Base-by-base conservation (phyloP, 306 rosid genomes). In the Cicer yamashitae region DNA sequence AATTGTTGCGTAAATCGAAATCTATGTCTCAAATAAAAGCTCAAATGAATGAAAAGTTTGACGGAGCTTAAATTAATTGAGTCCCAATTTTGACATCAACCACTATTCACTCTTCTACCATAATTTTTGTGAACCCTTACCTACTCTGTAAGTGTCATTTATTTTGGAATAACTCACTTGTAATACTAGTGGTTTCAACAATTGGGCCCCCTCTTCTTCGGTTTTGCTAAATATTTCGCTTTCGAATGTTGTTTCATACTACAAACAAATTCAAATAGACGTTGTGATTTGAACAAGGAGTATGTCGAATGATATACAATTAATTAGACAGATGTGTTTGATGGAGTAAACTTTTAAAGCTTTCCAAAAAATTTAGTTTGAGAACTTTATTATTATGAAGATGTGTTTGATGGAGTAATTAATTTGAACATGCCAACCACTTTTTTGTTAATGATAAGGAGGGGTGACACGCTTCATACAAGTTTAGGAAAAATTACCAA, bases 111-210 rank as follows among this genome's bases (percentile, higher is more conserved):
- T 83, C 18, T 79, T 53, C 47, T 62, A 67, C 76, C 71, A 70
- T 67, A 80, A 83, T 14, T 40, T 83, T 76, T 75, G 80, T 82
- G 82, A 54, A 76, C 11, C 41, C 65, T 69, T 84, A 88, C 68
- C 93, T 2, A 87, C 88, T 60, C 88, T 87, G 87, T 7, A 39
- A 46, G 22, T 0, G 8, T 68, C 82, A 83, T 86, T 85, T 82
- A 86, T 15, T 80, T 81, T 14, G 53, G 56, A 63, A 69, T 84
- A 78, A 79, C 67, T 76, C 48, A 58, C 81, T 45, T 70, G 37
- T 73, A 22, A 46, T 18, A 69, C 75, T 71, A 50, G 52, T 61
- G n/a, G 61, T 11, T 41, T 43, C 17, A 77, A 62, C 0, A 59
- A 1, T 34, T 6, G 66, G 66, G 18, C 71, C 80, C 71, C 3